Conservation (phyloP, 345 rosid genomes). For the Orychophragmus violaceus region DNA sequence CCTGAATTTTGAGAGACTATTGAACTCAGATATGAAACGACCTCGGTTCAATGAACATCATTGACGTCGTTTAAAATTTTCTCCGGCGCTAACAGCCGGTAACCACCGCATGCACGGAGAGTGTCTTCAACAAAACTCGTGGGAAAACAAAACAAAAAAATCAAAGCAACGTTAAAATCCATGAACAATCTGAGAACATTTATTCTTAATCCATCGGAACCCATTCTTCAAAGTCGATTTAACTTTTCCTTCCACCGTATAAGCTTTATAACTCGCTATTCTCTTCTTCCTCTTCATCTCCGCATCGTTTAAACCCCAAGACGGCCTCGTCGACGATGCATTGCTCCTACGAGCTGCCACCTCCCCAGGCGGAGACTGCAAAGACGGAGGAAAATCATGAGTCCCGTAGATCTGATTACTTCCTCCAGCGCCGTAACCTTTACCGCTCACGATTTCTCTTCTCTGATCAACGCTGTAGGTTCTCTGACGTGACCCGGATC, state of each 20-base stretch:
- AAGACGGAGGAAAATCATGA: slow-evolving; percentile 27
- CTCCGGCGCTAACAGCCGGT: too few relatives aligned
- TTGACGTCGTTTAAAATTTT: too few relatives aligned
- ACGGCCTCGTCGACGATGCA: slow-evolving; percentile 2
- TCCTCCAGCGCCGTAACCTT: slow-evolving; percentile 2
- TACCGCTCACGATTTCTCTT: slow-evolving; percentile 50
- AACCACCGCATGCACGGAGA: background rate
- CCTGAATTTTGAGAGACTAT: too few relatives aligned
- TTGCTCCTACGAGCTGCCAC: slow-evolving; percentile 22
- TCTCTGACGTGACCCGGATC: slow-evolving; percentile 39
- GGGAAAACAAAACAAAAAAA: background rate
- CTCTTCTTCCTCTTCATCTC: slow-evolving; percentile 60
- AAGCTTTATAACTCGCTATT: slow-evolving; percentile 57
- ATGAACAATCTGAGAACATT: slow-evolving; percentile 46
- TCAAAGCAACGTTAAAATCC: slow-evolving; percentile 9
- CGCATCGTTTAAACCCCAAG: slow-evolving; percentile 45
- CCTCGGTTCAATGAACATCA: too few relatives aligned
- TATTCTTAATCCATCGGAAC: slow-evolving; percentile 57
- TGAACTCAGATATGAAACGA: too few relatives aligned
- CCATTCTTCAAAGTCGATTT: slow-evolving; percentile 43
- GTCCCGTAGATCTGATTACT: slow-evolving; percentile 35
- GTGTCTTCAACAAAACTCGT: background rate
- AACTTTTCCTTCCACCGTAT: slow-evolving; percentile 52
- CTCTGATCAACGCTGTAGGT: slow-evolving; percentile 25
- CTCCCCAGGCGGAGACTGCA: slow-evolving; percentile 23